Evolutionary conservation across 257 asterid genomes (phyloP).

Genomic region (Solanum bulbocastanum): DNA sequence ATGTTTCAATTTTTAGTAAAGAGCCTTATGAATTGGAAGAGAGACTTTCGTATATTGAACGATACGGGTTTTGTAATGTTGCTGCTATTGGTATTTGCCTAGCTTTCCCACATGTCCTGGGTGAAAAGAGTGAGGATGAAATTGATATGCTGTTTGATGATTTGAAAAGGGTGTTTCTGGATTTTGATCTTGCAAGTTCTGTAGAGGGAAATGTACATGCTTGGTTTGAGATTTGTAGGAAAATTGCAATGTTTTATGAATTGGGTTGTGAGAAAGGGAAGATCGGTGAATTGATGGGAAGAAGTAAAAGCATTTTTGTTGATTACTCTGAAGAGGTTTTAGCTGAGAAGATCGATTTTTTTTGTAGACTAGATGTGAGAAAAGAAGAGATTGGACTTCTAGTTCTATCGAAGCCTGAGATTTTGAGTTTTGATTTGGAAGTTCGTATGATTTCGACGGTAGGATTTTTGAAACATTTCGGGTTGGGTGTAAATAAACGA

Average conservation of each 20-base stretch:
- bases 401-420: slow-evolving; percentile 45
- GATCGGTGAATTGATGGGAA: slow-evolving; percentile 46
- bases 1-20: slow-evolving; percentile 6
- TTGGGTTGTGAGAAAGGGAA: slow-evolving; percentile 48
- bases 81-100: slow-evolving; percentile 42
- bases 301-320: slow-evolving; percentile 25
- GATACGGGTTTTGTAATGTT: slow-evolving; percentile 29
- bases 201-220: slow-evolving; percentile 41
- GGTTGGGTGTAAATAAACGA: slow-evolving; percentile 21
- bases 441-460: slow-evolving; percentile 30
- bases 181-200: slow-evolving; percentile 26
- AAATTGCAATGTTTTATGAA: slow-evolving; percentile 37
- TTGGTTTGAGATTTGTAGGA: slow-evolving; percentile 38
- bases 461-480: slow-evolving; percentile 38
- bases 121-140: neutral
- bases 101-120: slow-evolving; percentile 38
- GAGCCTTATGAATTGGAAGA: slow-evolving; percentile 12
- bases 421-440: slow-evolving; percentile 28
- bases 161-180: slow-evolving; percentile 36
- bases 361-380: slow-evolving; percentile 25
- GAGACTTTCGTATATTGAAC: slow-evolving; percentile 20
- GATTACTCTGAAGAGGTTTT: slow-evolving; percentile 39
- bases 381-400: slow-evolving; percentile 37
- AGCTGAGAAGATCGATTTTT: slow-evolving; percentile 36
- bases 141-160: slow-evolving; percentile 34